Evolutionary conservation across 345 rosid genomes (phyloP).

Genomic region (Streptanthus diversifolius): DNA sequence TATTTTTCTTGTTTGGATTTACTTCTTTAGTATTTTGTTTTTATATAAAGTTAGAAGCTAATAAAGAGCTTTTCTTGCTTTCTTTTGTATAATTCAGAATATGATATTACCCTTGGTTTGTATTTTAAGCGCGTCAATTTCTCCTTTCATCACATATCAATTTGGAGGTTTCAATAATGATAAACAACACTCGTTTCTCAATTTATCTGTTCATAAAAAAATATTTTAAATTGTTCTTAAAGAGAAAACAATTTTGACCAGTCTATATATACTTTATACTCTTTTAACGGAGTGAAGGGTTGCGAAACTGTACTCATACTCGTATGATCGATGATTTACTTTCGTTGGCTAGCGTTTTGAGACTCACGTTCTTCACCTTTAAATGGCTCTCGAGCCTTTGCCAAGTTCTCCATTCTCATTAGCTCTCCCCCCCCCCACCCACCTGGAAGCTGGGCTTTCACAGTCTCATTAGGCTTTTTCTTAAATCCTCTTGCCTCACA

Average conservation of each 20-base stretch:
- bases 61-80: constrained; percentile 6
- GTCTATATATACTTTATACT: neutral
- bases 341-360: neutral
- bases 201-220: neutral
- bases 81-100: constrained; percentile 5
- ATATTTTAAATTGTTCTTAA: neutral
- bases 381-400: too few species aligned
- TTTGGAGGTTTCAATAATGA: neutral
- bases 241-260: neutral
- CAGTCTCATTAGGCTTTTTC: too few species aligned
- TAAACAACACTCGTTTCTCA: neutral
- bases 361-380: neutral
- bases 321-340: too few species aligned
- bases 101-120: neutral
- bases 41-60: neutral
- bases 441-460: too few species aligned
- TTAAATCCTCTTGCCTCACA: too few species aligned
- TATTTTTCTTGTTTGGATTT: neutral
- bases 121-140: neutral
- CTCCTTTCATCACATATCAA: neutral
- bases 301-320: neutral
- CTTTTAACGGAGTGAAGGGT: neutral
- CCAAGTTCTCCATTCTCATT: too few species aligned
- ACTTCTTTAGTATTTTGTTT: neutral
- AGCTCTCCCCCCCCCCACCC: too few species aligned